Percentiles rank a stretch among this genome's conserved stretches.
phyloP scores from a whole-genome alignment of 805 yeast genomes.

The Ogataea trehalophila region DNA sequence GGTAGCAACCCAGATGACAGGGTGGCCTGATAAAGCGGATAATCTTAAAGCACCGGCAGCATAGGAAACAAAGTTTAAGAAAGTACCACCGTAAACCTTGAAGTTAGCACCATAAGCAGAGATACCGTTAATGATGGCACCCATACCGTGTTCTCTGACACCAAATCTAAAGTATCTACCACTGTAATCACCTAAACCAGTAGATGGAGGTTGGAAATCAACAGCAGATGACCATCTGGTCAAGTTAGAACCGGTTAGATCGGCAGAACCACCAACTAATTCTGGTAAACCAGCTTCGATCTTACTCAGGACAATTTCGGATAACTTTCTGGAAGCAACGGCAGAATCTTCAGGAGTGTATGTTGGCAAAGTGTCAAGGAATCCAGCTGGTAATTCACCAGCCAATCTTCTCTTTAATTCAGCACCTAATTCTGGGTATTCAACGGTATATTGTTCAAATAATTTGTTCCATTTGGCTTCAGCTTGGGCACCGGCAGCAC shows the following conservation, averaged over 20 bases:
- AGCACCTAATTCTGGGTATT: constrained; percentile 74
- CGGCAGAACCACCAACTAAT: constrained; percentile 97
- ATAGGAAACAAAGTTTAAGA: constrained; percentile 84
- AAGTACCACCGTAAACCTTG: constrained; percentile 94
- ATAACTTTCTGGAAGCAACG: constrained; percentile 90
- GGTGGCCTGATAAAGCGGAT: constrained; percentile 78
- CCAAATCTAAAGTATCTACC: constrained; percentile 97
- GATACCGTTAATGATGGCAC: constrained; percentile 97
- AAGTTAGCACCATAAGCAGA: constrained; percentile 83
- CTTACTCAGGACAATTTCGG: constrained; percentile 69
- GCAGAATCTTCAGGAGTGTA: constrained; percentile 77
- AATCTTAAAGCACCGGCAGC: constrained; percentile 87
- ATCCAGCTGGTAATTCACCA: constrained; percentile 74
- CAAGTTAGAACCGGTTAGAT: constrained; percentile 93
- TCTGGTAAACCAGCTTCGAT: constrained; percentile 72
- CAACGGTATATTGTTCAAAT: constrained; percentile 54
- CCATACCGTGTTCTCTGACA: constrained; percentile 99
- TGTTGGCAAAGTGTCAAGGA: constrained; percentile 74
- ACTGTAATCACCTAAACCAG: constrained; percentile 76
- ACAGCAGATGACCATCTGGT: constrained; percentile 80
- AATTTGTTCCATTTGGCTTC: constrained; percentile 73
- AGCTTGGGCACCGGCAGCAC: constrained; percentile 56
- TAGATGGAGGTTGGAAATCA: constrained; percentile 87
- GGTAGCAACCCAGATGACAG: constrained; percentile 82
- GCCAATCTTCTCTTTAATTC: constrained; percentile 75